Evolutionary conservation across 345 rosid species (phyloP).

Genomic region (Eutrema yunnanense): DNA sequence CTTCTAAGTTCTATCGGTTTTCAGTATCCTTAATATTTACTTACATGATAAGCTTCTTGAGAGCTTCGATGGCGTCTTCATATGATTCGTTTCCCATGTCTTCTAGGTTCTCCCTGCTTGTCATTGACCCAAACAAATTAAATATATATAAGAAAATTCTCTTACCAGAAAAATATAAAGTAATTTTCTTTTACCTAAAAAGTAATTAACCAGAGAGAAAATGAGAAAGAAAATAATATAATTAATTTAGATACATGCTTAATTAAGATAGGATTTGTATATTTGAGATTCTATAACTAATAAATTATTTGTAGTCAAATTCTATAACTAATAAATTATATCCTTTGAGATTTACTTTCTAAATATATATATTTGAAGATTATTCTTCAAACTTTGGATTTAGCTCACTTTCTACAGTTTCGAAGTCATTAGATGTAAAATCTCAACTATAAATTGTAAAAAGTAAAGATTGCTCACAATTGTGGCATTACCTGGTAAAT

Average conservation of each 20-base stretch:
- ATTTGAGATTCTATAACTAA: neutral
- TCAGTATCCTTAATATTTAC: neutral
- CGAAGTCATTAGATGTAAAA: neutral
- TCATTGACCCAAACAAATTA: conserved; percentile 7
- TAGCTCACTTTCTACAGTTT: neutral
- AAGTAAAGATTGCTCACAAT: neutral
- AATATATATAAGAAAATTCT: neutral
- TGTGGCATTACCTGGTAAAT: neutral
- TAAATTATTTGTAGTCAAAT: neutral
- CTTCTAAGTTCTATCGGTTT: neutral
- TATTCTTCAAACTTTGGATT: neutral
- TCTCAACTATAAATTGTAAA: neutral
- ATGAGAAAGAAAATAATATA: neutral
- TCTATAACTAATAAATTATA: neutral
- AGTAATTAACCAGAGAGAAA: neutral
- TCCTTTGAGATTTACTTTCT: neutral
- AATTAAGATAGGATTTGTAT: neutral
- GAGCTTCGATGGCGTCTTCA: conserved; percentile 73
- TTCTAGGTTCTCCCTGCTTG: conserved; percentile 30
- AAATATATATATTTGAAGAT: neutral
- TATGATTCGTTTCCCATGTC: conserved; percentile 66
- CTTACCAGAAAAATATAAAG: neutral
- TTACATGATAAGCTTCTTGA: conserved; percentile 75
- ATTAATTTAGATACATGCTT: neutral
- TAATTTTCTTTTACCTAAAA: neutral